phyloP scores from a whole-genome alignment of 768 basidiomycete species.

The Rhodosporidiobolus sp. region DNA sequence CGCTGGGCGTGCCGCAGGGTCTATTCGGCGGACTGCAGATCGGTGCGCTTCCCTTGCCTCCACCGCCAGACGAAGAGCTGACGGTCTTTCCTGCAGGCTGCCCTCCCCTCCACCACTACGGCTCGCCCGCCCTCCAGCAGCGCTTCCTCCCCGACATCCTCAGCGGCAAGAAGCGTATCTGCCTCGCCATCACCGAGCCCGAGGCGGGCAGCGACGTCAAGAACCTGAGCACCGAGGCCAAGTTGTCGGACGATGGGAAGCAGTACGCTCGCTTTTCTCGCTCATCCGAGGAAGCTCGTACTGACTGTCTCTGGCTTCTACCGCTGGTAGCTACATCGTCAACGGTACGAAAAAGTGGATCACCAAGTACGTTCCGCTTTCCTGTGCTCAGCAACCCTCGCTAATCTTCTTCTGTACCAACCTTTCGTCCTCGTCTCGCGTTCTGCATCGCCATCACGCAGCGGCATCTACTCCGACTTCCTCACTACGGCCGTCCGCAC shows the following conservation, averaged over 20 bases:
- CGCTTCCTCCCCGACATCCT: constrained; percentile 39
- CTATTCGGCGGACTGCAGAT: constrained; percentile 37
- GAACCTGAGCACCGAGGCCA: constrained; percentile 41
- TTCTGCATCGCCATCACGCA: background rate
- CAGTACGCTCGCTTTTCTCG: constrained; percentile 32
- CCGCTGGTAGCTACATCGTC: background rate
- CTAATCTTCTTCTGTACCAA: background rate
- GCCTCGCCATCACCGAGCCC: constrained; percentile 45
- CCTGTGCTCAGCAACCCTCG: too few relatives aligned
- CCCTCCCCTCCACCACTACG: constrained; percentile 38
- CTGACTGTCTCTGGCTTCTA: background rate
- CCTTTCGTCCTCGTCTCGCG: background rate
- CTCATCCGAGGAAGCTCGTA: background rate
- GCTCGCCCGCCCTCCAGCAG: constrained; percentile 36
- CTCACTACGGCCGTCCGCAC: constrained; percentile 48
- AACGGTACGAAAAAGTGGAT: constrained; percentile 42
- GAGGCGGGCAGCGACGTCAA: constrained; percentile 43
- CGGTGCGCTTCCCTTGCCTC: background rate
- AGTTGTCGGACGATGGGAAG: constrained; percentile 38
- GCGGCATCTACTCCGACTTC: constrained; percentile 44
- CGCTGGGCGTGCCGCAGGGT: constrained; percentile 31
- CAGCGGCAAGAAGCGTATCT: constrained; percentile 42
- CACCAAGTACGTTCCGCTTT: constrained; percentile 20
- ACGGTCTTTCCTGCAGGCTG: constrained; percentile 1
- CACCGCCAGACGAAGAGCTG: background rate